Base-by-base conservation (phyloP, 352 stramenopile genomes). In the Phytophthora cactorum region DNA sequence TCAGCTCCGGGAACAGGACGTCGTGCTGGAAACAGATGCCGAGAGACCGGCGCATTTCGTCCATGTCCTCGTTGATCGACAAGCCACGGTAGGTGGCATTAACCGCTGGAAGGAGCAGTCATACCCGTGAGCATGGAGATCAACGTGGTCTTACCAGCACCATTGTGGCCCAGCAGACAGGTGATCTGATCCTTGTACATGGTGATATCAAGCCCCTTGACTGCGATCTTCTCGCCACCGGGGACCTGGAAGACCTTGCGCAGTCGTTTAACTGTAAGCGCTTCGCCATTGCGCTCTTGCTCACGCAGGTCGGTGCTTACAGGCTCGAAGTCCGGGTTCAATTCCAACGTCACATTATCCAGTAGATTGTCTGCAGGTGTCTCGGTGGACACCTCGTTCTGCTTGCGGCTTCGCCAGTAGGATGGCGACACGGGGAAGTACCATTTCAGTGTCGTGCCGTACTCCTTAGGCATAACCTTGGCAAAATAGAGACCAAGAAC, bases 71-170 rank as follows among this genome's bases (percentile, higher is more conserved):
- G 3, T 57, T 66, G 2, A 98, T 75, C 17, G 84, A 94, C n/a
- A 90, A 60, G 14, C 93, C 92, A 27, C 78, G 74, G 59, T 97
- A 90, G 2, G 58, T 78, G n/a, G 86, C 91, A 47, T 89, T 74
- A n/a, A 25, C 88, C 90, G 5, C 59, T 68, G 7, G 76, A 78
- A 44, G 81, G 69, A 0, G 89, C 76, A 8, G 95, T 78, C 68
- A 97, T 86, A 6, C 96, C 96, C 0, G 92, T 98, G 25, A 98
- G 75, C 83, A 98, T 97, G 6, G 78, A 93, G 39, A 98, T 97
- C 0, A 96, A 77, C 7, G 95, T 98, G 11, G 87, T 91, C 77
- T 98, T 98, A 15, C 92, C 92, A n/a, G 90, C 90, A 51, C 93
- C 94, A 66, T 98, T 98, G 72, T 98, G 95, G 5, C 95, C 95